Conservation (phyloP, 2,329 filamentous ascomycete genomes). For the Fusarium denticulatum region DNA sequence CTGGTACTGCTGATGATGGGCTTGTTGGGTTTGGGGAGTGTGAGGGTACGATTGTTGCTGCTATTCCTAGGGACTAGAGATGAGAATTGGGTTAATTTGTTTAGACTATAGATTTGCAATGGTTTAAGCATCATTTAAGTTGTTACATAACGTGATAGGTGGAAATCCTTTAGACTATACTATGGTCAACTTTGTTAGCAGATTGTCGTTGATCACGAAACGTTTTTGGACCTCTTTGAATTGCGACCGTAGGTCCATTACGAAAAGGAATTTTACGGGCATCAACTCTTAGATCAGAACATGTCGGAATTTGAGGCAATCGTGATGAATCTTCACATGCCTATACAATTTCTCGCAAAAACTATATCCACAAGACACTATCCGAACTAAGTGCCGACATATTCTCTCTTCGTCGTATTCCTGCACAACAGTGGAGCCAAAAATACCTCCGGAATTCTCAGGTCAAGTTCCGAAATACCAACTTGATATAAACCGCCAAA, state of each 20-base stretch:
- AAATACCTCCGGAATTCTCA: neutral
- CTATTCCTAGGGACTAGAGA: neutral
- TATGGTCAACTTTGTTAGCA: fast-evolving
- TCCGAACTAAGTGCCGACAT: neutral
- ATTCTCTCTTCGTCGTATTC: neutral
- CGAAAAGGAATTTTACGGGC: fast-evolving
- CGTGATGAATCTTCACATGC: fast-evolving
- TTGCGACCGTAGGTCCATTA: fast-evolving
- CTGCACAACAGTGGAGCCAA: neutral
- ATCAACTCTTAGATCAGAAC: fast-evolving
- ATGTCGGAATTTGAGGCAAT: fast-evolving
- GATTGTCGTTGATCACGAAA: fast-evolving
- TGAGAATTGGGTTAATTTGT: neutral
- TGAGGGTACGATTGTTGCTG: slow-evolving; percentile 8
- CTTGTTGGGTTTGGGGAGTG: slow-evolving; percentile 38
- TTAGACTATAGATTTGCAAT: neutral
- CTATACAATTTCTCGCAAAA: fast-evolving
- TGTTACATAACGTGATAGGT: neutral
- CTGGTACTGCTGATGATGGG: slow-evolving; percentile 9
- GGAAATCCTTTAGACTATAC: fast-evolving
- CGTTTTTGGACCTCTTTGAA: fast-evolving
- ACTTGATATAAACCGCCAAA: neutral
- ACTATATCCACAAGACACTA: neutral
- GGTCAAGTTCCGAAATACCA: neutral
- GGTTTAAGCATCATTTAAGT: fast-evolving